Evolutionary conservation across 805 yeast genomes (phyloP).

Genomic region (Saccharomyces mikatae): DNA sequence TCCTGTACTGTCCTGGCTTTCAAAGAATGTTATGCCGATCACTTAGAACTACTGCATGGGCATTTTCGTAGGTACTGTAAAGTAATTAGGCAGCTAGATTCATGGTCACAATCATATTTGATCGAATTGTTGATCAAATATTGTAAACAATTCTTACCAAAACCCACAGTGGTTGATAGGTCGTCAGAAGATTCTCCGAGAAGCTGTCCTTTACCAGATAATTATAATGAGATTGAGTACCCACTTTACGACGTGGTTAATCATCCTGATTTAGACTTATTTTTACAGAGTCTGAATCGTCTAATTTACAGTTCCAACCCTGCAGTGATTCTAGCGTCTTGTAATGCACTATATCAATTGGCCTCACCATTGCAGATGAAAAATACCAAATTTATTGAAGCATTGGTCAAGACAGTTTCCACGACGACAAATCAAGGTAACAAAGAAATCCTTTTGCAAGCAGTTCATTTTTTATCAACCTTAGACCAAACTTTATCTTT

Average conservation of each 20-base stretch:
- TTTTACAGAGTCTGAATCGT: conserved; percentile 40
- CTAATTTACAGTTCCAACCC: conserved; percentile 47
- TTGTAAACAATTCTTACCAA: conserved; percentile 49
- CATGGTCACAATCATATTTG: conserved; percentile 57
- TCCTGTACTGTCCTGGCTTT: conserved; percentile 58
- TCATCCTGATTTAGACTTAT: conserved; percentile 50
- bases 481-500: conserved; percentile 30
- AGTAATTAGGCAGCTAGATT: conserved; percentile 48
- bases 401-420: conserved; percentile 38
- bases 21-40: conserved; percentile 44
- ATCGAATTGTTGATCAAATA: conserved; percentile 63
- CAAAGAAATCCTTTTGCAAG: conserved; percentile 38
- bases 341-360: conserved; percentile 49
- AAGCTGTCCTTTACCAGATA: conserved; percentile 36
- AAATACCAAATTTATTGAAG: conserved; percentile 41
- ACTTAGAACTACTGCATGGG: conserved; percentile 62
- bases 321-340: conserved; percentile 52
- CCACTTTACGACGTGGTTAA: conserved; percentile 36
- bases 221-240: conserved; percentile 32
- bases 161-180: conserved; percentile 38
- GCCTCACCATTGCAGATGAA: conserved; percentile 48
- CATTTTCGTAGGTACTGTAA: conserved; percentile 53
- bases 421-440: conserved; percentile 30
- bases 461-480: conserved; percentile 33
- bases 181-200: conserved; percentile 16